Evolutionary conservation across 192 early-diverging fungal species (phyloP), one percentile per base, ranked within the genome.

Genomic region (Coemansia sp.): DNA sequence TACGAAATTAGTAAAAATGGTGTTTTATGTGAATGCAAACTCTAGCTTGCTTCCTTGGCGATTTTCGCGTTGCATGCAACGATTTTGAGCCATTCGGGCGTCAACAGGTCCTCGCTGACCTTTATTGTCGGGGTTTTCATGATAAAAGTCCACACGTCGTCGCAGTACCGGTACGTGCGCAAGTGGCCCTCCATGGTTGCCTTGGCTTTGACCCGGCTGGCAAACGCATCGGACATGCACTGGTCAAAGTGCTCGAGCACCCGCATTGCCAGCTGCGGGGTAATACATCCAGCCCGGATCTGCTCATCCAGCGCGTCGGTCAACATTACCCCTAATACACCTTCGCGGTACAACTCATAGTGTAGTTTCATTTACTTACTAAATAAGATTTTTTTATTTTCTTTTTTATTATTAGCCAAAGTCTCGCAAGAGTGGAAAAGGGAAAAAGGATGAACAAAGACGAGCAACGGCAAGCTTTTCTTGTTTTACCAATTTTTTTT

Each of bases 71-170:
- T 18, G 25, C 25, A 50, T n/a, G 48, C 48, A 7, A 50, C 14
- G 10, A 50, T 50, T 50, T 30, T 50, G n/a, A 50, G 28, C 28
- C 48, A 23, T 50, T 97, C 92, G 23, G 87, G 87, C 2, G 81
- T 77, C 3, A 95, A 77, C 8, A 63, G 75, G 25, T 93, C 95
- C 53, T 84, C 73, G n/a, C 95, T 93, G 45, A 95, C 86, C 25
- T 87, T 84, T 62, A 98, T 91, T 23, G 81, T 91, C 23, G 92
- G 88, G 33, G 87, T 84, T 22, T 89, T 85, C 46, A 94, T 85
- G 32, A 96, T 85, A 80, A 99, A 96, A 1, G 95, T 97, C 94
- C 94, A 99, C 14, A 99, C 94, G 60, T 99, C 97, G 65, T 99
- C 97, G 66, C 94, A 90, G 53, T 91, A 93, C 42, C 94, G 87